phyloP scores from a whole-genome alignment of 768 basidiomycete species.

The Lentinula guzmanii region DNA sequence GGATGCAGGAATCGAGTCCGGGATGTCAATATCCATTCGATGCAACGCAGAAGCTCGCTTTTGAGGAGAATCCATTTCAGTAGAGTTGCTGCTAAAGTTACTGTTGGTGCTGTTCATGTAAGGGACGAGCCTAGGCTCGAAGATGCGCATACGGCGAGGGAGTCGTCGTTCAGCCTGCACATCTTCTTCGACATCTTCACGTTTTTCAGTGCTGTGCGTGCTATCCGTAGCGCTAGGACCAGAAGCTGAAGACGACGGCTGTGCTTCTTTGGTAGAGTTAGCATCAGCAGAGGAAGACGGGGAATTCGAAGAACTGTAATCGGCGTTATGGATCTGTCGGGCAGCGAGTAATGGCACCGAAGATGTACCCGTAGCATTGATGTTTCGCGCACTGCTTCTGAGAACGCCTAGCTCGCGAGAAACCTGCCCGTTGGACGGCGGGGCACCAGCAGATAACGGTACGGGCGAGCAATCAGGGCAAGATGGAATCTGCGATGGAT shows the following conservation, averaged over 20 bases:
- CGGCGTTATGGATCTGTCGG: conserved; percentile 2
- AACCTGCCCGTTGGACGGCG: background rate
- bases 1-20: background rate
- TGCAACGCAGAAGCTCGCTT: background rate
- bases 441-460: background rate
- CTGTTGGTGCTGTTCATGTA: no score
- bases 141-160: background rate
- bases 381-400: background rate
- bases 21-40: background rate
- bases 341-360: background rate
- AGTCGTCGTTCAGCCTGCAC: background rate
- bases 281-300: background rate
- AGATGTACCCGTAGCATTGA: background rate
- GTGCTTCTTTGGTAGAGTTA: background rate
- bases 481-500: background rate
- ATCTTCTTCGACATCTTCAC: background rate
- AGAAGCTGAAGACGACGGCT: background rate
- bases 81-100: no score
- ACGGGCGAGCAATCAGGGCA: background rate
- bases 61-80: no score
- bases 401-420: background rate
- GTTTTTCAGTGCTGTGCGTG: background rate
- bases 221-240: background rate
- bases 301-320: background rate
- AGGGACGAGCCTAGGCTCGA: no score